A percentile compares a stretch with the other conserved stretches of the same genome.
Conservation (phyloP, 257 asterid genomes). For the Capsicum chinense region DNA sequence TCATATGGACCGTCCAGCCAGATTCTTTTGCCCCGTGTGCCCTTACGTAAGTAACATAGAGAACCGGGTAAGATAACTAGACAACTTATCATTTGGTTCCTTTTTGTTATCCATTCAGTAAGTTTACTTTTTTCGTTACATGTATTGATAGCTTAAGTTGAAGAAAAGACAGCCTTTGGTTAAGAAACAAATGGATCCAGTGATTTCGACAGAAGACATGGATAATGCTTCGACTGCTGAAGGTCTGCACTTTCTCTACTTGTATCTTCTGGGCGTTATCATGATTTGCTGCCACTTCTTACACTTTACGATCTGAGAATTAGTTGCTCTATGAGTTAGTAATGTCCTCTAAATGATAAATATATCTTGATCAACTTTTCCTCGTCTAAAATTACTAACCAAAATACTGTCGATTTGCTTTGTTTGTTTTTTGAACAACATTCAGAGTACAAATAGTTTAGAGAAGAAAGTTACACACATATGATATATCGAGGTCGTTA, state of each 20-base stretch:
- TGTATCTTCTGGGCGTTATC: not conserved
- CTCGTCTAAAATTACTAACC: not conserved
- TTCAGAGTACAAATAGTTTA: not conserved
- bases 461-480: not conserved
- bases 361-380: not conserved
- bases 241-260: constrained; percentile 44
- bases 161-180: constrained; percentile 57
- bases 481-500: not conserved
- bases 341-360: not conserved
- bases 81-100: not conserved
- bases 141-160: constrained; percentile 58
- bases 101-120: not conserved
- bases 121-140: not conserved
- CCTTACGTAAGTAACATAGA: constrained; percentile 64
- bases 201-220: constrained; percentile 60
- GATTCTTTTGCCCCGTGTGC: constrained; percentile 69
- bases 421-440: not conserved
- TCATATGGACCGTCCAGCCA: constrained; percentile 51
- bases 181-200: constrained; percentile 70
- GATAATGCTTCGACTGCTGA: constrained; percentile 52
- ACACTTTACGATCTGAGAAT: not conserved
- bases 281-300: constrained; percentile 12
- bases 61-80: constrained; percentile 45
- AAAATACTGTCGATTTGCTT: not conserved
- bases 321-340: not conserved